Evolutionary conservation across 345 rosid genomes (phyloP).

Genomic region (Brassica napus): DNA sequence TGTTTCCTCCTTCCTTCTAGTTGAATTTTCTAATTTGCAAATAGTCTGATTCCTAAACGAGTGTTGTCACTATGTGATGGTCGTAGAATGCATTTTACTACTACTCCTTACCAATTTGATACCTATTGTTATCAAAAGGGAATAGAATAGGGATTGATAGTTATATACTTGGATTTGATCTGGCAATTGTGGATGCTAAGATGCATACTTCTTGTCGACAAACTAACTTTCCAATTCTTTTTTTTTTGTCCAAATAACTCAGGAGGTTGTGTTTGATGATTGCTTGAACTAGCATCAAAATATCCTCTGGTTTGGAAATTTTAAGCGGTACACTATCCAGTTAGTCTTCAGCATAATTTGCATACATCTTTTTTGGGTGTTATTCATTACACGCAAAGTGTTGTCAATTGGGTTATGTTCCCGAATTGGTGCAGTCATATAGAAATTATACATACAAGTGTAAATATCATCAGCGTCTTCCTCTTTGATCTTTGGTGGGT

Average conservation of each 20-base stretch:
- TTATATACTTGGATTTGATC: not conserved
- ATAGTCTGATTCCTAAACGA: not conserved
- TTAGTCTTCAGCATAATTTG: conserved; percentile 23
- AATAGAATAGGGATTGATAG: not conserved
- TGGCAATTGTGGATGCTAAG: conserved; percentile 1
- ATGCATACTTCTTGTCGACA: not conserved
- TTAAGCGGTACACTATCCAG: conserved; percentile 15
- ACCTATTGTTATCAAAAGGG: not conserved
- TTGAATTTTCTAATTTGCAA: not conserved
- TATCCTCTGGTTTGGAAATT: conserved; percentile 7
- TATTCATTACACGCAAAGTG: conserved; percentile 2
- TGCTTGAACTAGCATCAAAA: conserved; percentile 27
- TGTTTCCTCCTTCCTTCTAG: conserved; percentile 6
- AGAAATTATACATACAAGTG: conserved; percentile 12
- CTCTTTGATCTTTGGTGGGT: conserved; percentile 8
- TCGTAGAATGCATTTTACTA: not conserved
- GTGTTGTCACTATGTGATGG: not conserved
- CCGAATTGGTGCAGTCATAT: conserved; percentile 6
- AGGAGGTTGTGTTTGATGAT: conserved; percentile 30
- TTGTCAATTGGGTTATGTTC: conserved; percentile 3
- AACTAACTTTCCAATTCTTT: not conserved
- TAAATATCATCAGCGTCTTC: conserved; percentile 20
- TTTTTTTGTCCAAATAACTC: conserved; percentile 1
- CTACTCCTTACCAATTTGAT: not conserved
- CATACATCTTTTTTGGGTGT: not conserved